A percentile compares a stretch with the other conserved stretches of the same genome.
Conservation (phyloP, 805 yeast species). For the Nakazawaea peltata region DNA sequence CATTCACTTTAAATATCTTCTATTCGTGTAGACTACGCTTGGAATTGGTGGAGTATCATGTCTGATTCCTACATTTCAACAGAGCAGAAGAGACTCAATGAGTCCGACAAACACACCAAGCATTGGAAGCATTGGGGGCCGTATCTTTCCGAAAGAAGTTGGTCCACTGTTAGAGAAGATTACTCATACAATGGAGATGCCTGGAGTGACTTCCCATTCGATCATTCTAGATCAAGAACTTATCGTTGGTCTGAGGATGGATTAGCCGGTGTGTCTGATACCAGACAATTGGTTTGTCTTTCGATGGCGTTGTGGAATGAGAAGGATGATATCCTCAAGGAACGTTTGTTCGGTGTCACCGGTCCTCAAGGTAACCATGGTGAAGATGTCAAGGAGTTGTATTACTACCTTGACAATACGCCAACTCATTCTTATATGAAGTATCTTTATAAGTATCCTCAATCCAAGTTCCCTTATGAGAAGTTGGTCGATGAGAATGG, state of each 20-base stretch:
- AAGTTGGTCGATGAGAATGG: slow-evolving; percentile 62
- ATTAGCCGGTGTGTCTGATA: slow-evolving; percentile 80
- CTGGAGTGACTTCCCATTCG: slow-evolving; percentile 84
- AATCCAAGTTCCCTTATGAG: slow-evolving; percentile 72
- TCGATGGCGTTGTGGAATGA: slow-evolving; percentile 92
- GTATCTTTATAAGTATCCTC: slow-evolving; percentile 90
- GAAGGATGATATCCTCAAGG: slow-evolving; percentile 76
- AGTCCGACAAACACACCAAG: slow-evolving; percentile 30
- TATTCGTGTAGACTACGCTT: too few species aligned
- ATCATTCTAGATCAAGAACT: slow-evolving; percentile 70
- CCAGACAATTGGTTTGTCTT: slow-evolving; percentile 68
- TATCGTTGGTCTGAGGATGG: slow-evolving; percentile 98
- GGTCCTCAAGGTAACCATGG: slow-evolving; percentile 96
- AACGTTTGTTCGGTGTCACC: slow-evolving; percentile 79
- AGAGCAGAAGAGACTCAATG: slow-evolving; percentile 23
- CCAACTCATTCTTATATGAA: slow-evolving; percentile 93
- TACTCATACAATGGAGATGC: slow-evolving; percentile 84
- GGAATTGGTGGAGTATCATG: too few species aligned
- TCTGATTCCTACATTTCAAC: too few species aligned
- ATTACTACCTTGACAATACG: slow-evolving; percentile 82
- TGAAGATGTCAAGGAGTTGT: slow-evolving; percentile 85
- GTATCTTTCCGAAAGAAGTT: slow-evolving; percentile 78
- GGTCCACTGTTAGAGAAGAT: slow-evolving; percentile 86
- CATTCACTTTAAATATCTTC: too few species aligned
- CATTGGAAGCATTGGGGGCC: slow-evolving; percentile 93